Base-by-base conservation (phyloP, 805 yeast species). In the Spathaspora passalidarum region DNA sequence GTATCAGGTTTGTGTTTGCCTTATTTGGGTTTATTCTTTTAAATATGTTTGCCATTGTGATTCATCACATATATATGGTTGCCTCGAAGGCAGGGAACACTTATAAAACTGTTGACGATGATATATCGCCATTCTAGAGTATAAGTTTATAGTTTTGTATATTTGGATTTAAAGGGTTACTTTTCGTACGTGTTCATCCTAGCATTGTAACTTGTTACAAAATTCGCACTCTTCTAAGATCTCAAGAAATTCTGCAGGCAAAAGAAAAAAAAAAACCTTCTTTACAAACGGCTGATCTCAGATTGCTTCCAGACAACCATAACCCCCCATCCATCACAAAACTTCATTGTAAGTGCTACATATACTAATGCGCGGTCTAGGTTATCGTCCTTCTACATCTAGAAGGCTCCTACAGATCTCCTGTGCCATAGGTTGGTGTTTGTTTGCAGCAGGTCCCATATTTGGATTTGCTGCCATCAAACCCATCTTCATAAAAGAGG, bases 381-480 rank as follows among this genome's bases (percentile, higher is more conserved):
- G 38, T 9, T 32, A 34, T n/a, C 40, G 42, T 17, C 50, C 51
- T 4, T 52, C 64, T 3, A 50, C 53, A 36, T 36, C 56, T 26
- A 59, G 51, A 26, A 64, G 81, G 50, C 43, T 73, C 8, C 46
- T 73, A 2, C 96, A 89, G 61, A 76, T 87, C 9, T 40, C 59
- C 1, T 87, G 96, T 65, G 91, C 97, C 22, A 78, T 88, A 14
- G 45, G 74, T 0, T 91, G 96, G 96, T 92, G 97, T 67, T 68
- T 91, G 11, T 72, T 88, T 32, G 89, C 96, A 0, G 97, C 96
- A 0, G 98, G 97, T 5, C 89, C 95, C 1, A 83, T 91, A 11
- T 91, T 91, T 73, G 98, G 98, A 3, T 91, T 91, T 69, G 97
- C 97, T 19, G 97, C 98, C 2, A 69, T 91, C 45, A 92, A 92